Conservation (phyloP, 148 eudicot species). For the Chenopodium berlandieri region DNA sequence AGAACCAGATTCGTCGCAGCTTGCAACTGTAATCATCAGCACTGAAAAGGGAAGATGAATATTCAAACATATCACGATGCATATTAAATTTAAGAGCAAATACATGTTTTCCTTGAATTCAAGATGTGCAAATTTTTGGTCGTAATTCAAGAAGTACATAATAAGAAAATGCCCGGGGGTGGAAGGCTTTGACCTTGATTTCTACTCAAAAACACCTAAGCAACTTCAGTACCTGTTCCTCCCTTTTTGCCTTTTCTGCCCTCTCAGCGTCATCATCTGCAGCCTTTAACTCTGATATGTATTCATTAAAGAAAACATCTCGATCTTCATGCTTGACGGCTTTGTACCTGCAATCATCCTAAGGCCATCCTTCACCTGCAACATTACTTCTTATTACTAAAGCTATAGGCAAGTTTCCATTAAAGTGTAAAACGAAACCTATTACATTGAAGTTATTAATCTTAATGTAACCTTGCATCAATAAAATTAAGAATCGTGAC, state of each 20-base stretch:
- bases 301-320: constrained; percentile 76
- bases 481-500: background rate
- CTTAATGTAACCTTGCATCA: background rate
- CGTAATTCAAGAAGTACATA: background rate
- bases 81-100: background rate
- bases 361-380: constrained; percentile 82
- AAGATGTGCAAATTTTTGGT: background rate
- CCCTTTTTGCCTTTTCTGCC: constrained; percentile 59
- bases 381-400: constrained; percentile 6
- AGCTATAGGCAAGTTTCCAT: background rate
- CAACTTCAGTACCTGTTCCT: constrained; percentile 66
- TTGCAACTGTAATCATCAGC: too few species aligned
- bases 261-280: constrained; percentile 62
- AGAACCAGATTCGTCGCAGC: too few species aligned
- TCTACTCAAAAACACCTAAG: background rate
- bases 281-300: constrained; percentile 68
- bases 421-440: background rate
- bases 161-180: background rate
- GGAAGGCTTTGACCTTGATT: background rate
- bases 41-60: background rate
- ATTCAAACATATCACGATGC: background rate
- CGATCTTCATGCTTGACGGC: constrained; percentile 87
- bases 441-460: background rate
- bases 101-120: background rate
- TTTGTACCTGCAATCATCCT: constrained; percentile 84